A percentile compares a stretch with the other conserved stretches of the same genome.
Evolutionary conservation across 768 basidiomycete species (phyloP).

Genomic region (Pleurotus ostreatus): DNA sequence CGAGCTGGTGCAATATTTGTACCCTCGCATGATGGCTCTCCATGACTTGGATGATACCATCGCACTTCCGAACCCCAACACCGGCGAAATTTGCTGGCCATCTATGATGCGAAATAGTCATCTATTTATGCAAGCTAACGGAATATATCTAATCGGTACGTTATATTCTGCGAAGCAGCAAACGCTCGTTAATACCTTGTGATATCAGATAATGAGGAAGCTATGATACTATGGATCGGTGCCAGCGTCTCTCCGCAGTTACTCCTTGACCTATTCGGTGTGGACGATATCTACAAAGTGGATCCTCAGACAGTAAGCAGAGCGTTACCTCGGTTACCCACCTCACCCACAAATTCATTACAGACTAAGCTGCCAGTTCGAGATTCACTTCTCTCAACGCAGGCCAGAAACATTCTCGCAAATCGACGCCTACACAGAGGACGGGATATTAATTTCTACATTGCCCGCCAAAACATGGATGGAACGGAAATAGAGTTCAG

Average conservation of each 20-base stretch:
- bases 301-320: slow-evolving; percentile 63
- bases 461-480: slow-evolving; percentile 92
- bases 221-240: slow-evolving; percentile 89
- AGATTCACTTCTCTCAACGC: slow-evolving; percentile 72
- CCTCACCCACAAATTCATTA: slow-evolving; percentile 1
- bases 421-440: slow-evolving; percentile 56
- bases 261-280: slow-evolving; percentile 77
- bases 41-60: slow-evolving; percentile 76
- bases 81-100: slow-evolving; percentile 63
- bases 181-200: background rate
- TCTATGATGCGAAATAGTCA: slow-evolving; percentile 79
- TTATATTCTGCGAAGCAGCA: background rate
- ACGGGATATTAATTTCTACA: slow-evolving; percentile 50
- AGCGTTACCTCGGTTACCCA: slow-evolving; percentile 7
- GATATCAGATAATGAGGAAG: slow-evolving; percentile 77
- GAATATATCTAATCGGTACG: slow-evolving; percentile 88
- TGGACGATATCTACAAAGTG: slow-evolving; percentile 71
- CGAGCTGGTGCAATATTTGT: slow-evolving; percentile 71
- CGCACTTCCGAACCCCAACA: slow-evolving; percentile 61
- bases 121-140: slow-evolving; percentile 83
- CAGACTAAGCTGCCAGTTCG: slow-evolving; percentile 71
- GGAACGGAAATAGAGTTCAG: slow-evolving; percentile 92
- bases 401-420: slow-evolving; percentile 83
- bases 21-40: slow-evolving; percentile 83
- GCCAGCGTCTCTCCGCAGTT: slow-evolving; percentile 76